Evolutionary conservation across 371 early-diverging fungal species (phyloP), one percentile per base, ranked within the genome.

Genomic region (Choanephora cucurbitarum): DNA sequence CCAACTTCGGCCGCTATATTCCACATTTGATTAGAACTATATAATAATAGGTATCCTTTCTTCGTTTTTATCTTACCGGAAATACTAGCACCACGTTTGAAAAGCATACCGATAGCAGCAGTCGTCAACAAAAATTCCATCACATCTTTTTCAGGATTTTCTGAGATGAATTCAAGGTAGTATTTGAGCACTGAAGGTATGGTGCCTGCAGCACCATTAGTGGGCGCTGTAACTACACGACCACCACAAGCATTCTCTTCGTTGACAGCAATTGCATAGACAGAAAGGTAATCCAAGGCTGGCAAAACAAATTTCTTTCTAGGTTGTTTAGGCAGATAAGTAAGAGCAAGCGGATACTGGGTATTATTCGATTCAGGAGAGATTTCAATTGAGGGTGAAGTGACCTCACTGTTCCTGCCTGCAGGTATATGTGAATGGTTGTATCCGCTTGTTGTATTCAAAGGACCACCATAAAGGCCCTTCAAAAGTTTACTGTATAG

Each of bases 171-270:
- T 66, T 95, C 95, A 19, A 97, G 79, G 65, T 94, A 93, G 65
- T 95, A 97, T 66, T 96, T 97, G 34, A 97, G 82, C 3, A 95
- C 95, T 1, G 95, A 87, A 7, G 97, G 97, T 49, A 97, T 93
- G 8, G 92, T 67, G 42, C 96, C 96, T 5, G 95, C 91, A 8
- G 95, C 93, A 21, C 95, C 95, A 63, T 95, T 95, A 14, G 95
- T 95, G 13, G 95, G 95, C 0, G 94, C 94, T 2, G 96, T 95
- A 0, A 95, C 96, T 1, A 96, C 93, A 37, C 94, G 88, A 22
- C 93, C 94, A 54, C 97, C 97, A 31, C 92, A 92, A 0, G 97
- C 96, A 72, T 97, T 95, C 71, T 97, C 97, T 75, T 97, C 97
- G 59, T 97, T 97, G 22, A 97, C 97, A 11, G 97, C 95, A 65